Evolutionary conservation across 2,329 filamentous ascomycete genomes (phyloP), one percentile per base, ranked within the genome.

Genomic region (Penicillium sp.): DNA sequence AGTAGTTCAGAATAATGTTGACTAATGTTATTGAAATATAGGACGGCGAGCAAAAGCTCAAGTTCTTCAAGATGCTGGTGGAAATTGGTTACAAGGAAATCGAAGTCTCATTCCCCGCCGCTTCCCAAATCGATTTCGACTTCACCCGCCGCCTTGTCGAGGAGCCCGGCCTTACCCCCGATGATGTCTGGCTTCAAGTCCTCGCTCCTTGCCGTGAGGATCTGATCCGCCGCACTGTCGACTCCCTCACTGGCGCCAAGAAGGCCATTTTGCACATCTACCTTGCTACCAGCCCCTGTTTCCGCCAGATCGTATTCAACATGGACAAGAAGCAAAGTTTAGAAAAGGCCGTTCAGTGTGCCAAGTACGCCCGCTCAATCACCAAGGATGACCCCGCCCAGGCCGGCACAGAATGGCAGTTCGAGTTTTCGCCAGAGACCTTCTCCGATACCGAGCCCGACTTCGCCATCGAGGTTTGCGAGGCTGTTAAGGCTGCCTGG

Each of bases 51-150:
- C 92, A 97, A 81, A 98, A 98, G 79, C 95, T 90, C 86, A 82
- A 83, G 60, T 98, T 93, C 82, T 98, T 98, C 82, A 88, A 93
- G 78, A 96, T 96, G 91, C 86, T 98, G 53, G 86, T 89, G 69
- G 87, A 93, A 60, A 83, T 97, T 49, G 93, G 95, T 67, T 98
- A 96, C 83, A 98, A 97, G 79, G 93, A 98, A 78, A 97, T 98
- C 64, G 93, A 98, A 74, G 89, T 97, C 21, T 95, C 93, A 4
- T 98, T 96, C 78, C 93, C 93, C 49, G 96, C 92, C 0, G 92
- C 93, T 14, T 96, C 92, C 39, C 89, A 96, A 73, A 96, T 90
- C 70, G 95, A 98, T 79, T 98, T 93, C 80, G 91, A 96, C 80
- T 98, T 98, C 72, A 96, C 92, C 42, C 84, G 91, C 65, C 87